Evolutionary conservation across 2,329 filamentous ascomycete species (phyloP).

Genomic region (Fusarium brachygibbosum): DNA sequence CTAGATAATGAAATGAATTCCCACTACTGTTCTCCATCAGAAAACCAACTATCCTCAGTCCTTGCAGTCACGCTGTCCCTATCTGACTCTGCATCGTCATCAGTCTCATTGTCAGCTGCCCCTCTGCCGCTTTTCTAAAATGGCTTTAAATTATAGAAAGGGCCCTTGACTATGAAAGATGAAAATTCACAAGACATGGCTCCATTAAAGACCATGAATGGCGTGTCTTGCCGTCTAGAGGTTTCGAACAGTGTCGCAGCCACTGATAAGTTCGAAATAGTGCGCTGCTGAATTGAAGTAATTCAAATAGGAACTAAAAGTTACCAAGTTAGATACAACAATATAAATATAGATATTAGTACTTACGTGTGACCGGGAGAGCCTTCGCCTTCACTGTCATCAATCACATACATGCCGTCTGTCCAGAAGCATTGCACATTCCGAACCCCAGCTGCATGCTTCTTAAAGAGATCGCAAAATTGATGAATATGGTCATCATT

Average conservation of each 20-base stretch:
- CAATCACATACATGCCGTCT: background rate
- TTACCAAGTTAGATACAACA: background rate
- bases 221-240: background rate
- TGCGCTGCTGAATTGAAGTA: background rate
- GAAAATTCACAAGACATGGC: no score
- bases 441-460: rapidly evolving
- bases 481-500: background rate
- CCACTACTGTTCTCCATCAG: no score
- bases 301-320: background rate
- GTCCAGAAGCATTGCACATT: constrained; percentile 15
- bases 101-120: no score
- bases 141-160: no score
- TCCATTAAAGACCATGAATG: no score
- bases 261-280: background rate
- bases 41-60: no score
- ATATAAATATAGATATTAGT: rapidly evolving
- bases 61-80: no score
- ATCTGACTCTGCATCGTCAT: no score
- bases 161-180: no score
- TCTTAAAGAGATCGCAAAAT: background rate
- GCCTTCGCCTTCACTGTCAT: constrained; percentile 2
- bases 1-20: no score
- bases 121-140: no score
- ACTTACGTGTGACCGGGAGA: background rate
- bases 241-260: constrained; percentile 6